A percentile compares a stretch with the other conserved stretches of the same genome.
Conservation (phyloP, 176 grass and related monocot species). For the Stipa capillata region DNA sequence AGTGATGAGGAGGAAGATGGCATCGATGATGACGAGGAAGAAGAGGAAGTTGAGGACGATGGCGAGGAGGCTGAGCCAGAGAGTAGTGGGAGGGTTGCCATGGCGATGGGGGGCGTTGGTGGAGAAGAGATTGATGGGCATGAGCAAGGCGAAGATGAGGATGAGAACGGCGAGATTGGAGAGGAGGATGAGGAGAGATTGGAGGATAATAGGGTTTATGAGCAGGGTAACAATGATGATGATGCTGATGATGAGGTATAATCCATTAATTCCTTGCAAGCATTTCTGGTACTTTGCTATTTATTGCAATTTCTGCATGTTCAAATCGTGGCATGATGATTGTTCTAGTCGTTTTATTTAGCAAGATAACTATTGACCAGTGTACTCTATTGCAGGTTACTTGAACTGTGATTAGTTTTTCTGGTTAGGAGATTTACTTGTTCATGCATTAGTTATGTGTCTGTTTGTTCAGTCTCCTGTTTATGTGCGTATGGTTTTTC, state of each 20-base stretch:
- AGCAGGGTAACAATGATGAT: slow-evolving; percentile 42
- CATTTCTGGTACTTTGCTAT: neutral
- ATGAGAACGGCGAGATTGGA: slow-evolving; percentile 81
- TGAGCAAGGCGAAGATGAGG: slow-evolving; percentile 85
- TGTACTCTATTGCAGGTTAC: neutral
- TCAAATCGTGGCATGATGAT: neutral
- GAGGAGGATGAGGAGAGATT: slow-evolving; percentile 56
- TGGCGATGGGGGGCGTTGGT: slow-evolving; percentile 12
- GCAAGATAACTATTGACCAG: neutral
- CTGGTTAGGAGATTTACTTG: neutral
- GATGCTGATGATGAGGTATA: slow-evolving; percentile 98
- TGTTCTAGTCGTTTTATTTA: neutral
- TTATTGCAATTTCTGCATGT: neutral
- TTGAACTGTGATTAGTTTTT: neutral
- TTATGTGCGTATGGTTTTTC: neutral
- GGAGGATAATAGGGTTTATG: slow-evolving; percentile 48
- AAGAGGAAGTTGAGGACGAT: slow-evolving; percentile 57
- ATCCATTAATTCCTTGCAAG: neutral
- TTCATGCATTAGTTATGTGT: neutral
- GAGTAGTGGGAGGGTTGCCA: slow-evolving; percentile 42
- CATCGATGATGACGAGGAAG: slow-evolving; percentile 43
- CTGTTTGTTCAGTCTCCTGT: neutral
- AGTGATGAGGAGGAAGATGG: slow-evolving; percentile 64
- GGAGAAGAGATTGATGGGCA: slow-evolving; percentile 85
- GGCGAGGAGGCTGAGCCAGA: slow-evolving; percentile 43